A percentile compares a stretch with the other conserved stretches of the same genome.
Conservation (phyloP, 345 rosid species). For the Sisymbrium altissimum region DNA sequence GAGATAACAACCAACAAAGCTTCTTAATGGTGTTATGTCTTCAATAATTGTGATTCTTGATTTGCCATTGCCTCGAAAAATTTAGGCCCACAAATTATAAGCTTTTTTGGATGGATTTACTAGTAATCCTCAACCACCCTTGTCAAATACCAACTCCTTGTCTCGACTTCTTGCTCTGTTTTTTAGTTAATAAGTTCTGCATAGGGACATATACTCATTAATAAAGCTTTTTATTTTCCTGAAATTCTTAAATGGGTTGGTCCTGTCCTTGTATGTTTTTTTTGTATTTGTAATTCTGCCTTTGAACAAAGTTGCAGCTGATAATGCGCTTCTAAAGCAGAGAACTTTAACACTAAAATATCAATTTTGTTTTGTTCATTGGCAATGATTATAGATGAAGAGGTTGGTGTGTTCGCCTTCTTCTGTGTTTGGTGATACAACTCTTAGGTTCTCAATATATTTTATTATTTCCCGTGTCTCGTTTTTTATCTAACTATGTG, state of each 20-base stretch:
- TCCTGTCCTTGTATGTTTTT: not conserved
- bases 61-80: conserved; percentile 1
- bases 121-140: conserved; percentile 23
- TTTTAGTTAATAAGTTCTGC: conserved; percentile 22
- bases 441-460: not conserved
- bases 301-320: not conserved
- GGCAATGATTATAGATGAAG: conserved; percentile 28
- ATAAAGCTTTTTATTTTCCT: not conserved
- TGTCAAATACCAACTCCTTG: conserved; percentile 35
- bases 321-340: conserved; percentile 9
- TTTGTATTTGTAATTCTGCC: not conserved
- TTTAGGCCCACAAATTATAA: conserved; percentile 32
- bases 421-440: not conserved
- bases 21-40: not conserved
- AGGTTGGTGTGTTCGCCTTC: conserved; percentile 25
- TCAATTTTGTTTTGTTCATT: conserved; percentile 13
- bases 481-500: not conserved
- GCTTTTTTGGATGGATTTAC: conserved; percentile 25
- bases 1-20: conserved; percentile 10
- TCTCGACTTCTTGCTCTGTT: conserved; percentile 30
- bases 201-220: conserved; percentile 8
- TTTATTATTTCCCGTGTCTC: not conserved
- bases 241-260: not conserved
- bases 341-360: not conserved
- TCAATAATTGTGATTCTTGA: conserved; percentile 25